A percentile compares a stretch with the other conserved stretches of the same genome.
phyloP scores from a whole-genome alignment of 2,329 filamentous ascomycete species.

The Fonsecaea erecta region DNA sequence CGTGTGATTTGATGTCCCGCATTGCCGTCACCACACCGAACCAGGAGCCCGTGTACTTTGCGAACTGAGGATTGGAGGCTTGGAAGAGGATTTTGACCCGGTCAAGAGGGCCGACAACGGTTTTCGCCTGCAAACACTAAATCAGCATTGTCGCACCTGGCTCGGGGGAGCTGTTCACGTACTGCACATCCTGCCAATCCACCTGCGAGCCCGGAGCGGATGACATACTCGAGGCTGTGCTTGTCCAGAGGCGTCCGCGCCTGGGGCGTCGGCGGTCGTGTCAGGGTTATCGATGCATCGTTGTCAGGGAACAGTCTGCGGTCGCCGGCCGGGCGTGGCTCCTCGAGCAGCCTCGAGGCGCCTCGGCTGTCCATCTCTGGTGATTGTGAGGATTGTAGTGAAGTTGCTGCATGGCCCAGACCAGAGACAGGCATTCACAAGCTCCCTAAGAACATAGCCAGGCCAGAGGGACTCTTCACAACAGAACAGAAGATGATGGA shows the following conservation, averaged over 20 bases:
- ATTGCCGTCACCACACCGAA: constrained; percentile 81
- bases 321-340: constrained; percentile 33
- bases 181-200: constrained; percentile 91
- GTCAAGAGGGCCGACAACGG: constrained; percentile 91
- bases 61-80: constrained; percentile 88
- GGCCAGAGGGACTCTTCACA: neutral
- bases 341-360: constrained; percentile 40
- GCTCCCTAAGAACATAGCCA: constrained; percentile 14
- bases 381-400: constrained; percentile 38
- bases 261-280: constrained; percentile 38
- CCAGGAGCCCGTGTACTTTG: constrained; percentile 91
- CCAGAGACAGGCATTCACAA: constrained; percentile 61
- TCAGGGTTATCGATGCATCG: constrained; percentile 56
- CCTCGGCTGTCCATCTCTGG: constrained; percentile 59
- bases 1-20: constrained; percentile 75
- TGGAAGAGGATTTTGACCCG: constrained; percentile 99
- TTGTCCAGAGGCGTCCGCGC: constrained; percentile 61
- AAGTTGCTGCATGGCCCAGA: constrained; percentile 57
- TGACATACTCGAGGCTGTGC: constrained; percentile 79
- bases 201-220: constrained; percentile 82
- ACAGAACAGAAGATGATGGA: too few species aligned
- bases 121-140: constrained; percentile 74
- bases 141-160: constrained; percentile 22
- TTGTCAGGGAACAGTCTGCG: constrained; percentile 57
- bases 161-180: constrained; percentile 51